Evolutionary conservation across 73 alveolate species (phyloP), one percentile per base, ranked within the genome.

Genomic region (Paramecium sonneborni): DNA sequence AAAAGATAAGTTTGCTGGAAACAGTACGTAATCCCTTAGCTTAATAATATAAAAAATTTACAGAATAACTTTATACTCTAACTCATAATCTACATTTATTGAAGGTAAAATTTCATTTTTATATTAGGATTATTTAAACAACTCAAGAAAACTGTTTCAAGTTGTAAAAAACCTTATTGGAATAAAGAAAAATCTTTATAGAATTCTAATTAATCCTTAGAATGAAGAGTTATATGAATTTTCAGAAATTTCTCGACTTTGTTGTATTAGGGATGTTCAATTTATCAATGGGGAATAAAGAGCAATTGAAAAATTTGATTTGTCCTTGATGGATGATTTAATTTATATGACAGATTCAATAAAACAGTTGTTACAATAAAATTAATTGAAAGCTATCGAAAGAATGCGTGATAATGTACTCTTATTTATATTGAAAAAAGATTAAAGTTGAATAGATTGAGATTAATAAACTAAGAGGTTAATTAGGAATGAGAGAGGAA

Each of bases 101-200:
- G 44, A 72, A 38, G 6, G 86, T 72, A 72, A 5, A 14, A 34
- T 37, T 24, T 67, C 84, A 34, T 38, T 72, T 2, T 72, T 15
- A 28, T 32, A 43, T 0, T 23, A 79, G 55, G 74, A 79, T 21
- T 79, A 79, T 79, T 14, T 79, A 15, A 79, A 79, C 20, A 79
- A 79, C 26, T 79, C 90, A 20, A 79, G 90, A 39, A 79, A 79
- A 79, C 39, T 79, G 72, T 79, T 79, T 79, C 43, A 43, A 46
- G 90, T 79, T n/a, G 90, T 79, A 14, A 79, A 79, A 79, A 43
- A 39, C 18, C 23, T 23, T 2, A 79, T 79, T 3, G 90, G 90
- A 24, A 34, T 43, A 39, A 79, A 28, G 21, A 79, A 79, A 79
- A 43, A 79, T 24, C 55, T 79, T 18, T 30, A 46, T 15, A 38